Evolutionary conservation across 495 filamentous ascomycete species (phyloP), one percentile per base, ranked within the genome.

Genomic region (Aspergillus kassunensis): DNA sequence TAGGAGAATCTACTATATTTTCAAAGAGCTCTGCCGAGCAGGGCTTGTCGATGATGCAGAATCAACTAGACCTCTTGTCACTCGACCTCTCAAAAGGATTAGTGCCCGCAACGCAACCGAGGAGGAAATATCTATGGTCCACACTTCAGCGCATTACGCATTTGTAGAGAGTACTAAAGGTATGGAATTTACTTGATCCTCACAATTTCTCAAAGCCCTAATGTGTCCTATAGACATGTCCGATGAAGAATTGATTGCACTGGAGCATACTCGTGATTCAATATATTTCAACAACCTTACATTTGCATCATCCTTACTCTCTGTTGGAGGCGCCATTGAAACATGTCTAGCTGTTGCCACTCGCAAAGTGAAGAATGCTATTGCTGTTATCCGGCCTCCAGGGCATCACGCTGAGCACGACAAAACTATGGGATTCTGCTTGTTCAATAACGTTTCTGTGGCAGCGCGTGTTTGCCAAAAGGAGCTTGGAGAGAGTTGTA

Each of bases 381-480:
- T 98, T 59, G 93, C 93, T 0, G 84, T 97, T 12, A 93, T 98
- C 52, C 83, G 93, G 34, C 93, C 93, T 2, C 93, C 93, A 0
- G 95, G 93, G 2, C 93, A 98, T 58, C 93, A 98, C 69, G 95
- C 93, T 1, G 95, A 97, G 62, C 80, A 78, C 43, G 78, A 92
- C 57, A 72, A 80, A 12, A 77, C 93, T 6, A 90, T 93, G 82
- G 93, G 93, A 0, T 98, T 98, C 63, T 98, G 93, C 66, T 71
- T 97, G 13, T 97, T 96, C 65, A 96, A 99, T 69, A 99, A 99
- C 69, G 95, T 97, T 10, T 87, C 86, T 24, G 86, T 99, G 46
- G 91, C 91, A 1, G 85, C 91, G 8, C 84, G 81, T 45, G 87
- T 91, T 40, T 95, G 90, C 56, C 90, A 91, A 63, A 66, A 70